These are phyloP conservation scores for Camellia sinensis DNA, from an alignment of 148 eudicot genomes.

Conservation along the genomic window DNA sequence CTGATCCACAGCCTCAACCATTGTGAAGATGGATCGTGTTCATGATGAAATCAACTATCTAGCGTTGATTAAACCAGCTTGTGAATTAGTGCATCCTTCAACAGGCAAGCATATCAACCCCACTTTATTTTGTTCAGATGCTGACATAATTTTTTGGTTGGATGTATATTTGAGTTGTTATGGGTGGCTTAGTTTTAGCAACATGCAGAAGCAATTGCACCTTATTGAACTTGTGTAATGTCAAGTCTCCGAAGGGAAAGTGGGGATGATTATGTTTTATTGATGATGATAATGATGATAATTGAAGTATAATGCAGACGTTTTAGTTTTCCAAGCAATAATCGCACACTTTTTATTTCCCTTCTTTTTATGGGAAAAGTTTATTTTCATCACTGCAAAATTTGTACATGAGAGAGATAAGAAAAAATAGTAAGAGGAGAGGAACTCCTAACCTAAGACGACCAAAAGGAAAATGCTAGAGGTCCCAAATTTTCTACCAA, in stretches of 20 bases:
- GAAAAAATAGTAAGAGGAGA: too few species aligned
- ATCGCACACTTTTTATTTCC: too few species aligned
- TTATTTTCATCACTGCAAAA: too few species aligned
- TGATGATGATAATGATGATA: conserved; percentile 15
- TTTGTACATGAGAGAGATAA: too few species aligned
- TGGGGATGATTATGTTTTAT: not conserved
- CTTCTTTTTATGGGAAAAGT: too few species aligned
- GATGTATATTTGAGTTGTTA: not conserved
- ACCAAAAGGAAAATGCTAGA: too few species aligned
- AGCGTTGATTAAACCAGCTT: conserved; percentile 16
- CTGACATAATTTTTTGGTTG: not conserved
- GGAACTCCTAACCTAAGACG: too few species aligned
- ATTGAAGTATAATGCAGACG: not conserved
- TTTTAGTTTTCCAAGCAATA: too few species aligned
- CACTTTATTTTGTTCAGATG: not conserved
- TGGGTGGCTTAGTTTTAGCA: not conserved
- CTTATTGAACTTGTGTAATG: conserved; percentile 5
- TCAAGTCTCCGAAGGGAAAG: not conserved
- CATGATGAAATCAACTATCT: conserved; percentile 5
- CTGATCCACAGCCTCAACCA: conserved; percentile 56
- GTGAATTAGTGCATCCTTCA: not conserved
- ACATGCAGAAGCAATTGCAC: not conserved
- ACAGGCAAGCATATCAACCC: not conserved
- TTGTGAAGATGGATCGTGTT: conserved; percentile 26
- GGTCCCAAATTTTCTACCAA: too few species aligned